Evolutionary conservation across 2,329 filamentous ascomycete species (phyloP).

Genomic region (Orbilia blumenaviensis): DNA sequence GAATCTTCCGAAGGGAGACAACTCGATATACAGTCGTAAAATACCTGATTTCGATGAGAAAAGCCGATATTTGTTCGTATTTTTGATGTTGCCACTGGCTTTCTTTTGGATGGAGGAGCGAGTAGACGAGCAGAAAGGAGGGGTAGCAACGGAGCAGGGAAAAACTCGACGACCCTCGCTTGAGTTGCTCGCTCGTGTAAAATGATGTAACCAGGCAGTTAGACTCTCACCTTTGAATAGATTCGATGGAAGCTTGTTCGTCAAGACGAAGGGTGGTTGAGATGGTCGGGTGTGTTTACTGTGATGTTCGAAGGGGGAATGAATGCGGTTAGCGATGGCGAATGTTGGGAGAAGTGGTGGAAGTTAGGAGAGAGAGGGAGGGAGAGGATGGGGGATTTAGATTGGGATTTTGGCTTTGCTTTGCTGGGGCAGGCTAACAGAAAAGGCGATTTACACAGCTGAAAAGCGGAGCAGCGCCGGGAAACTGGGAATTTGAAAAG

Average conservation of each 20-base stretch:
- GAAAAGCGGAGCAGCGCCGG: slow-evolving; percentile 39
- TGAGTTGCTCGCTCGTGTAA: slow-evolving; percentile 41
- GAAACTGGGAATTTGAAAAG: neutral
- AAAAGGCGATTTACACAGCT: slow-evolving; percentile 14
- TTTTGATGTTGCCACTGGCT: neutral
- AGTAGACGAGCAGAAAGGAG: slow-evolving; percentile 51
- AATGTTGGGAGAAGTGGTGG: slow-evolving; percentile 15
- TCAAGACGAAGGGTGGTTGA: slow-evolving; percentile 17
- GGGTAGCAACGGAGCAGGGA: slow-evolving; percentile 46
- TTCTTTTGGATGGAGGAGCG: slow-evolving; percentile 21
- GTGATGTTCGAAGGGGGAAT: slow-evolving; percentile 32
- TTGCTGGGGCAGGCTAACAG: slow-evolving; percentile 21
- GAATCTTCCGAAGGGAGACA: slow-evolving; percentile 46
- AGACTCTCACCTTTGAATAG: slow-evolving; percentile 27
- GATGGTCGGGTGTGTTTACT: slow-evolving; percentile 13
- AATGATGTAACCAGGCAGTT: slow-evolving; percentile 53
- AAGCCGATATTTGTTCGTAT: slow-evolving; percentile 28
- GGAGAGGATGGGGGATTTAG: slow-evolving; percentile 45
- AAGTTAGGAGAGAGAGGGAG: slow-evolving; percentile 11
- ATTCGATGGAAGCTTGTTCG: slow-evolving; percentile 8
- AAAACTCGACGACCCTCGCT: slow-evolving; percentile 52
- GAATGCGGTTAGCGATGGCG: slow-evolving; percentile 53
- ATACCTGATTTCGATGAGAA: slow-evolving; percentile 18
- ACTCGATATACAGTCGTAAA: slow-evolving; percentile 37
- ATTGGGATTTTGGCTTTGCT: slow-evolving; percentile 40